phyloP scores from a whole-genome alignment of 1,139 yeast genomes.

The Suhomyces ambrosiae region DNA sequence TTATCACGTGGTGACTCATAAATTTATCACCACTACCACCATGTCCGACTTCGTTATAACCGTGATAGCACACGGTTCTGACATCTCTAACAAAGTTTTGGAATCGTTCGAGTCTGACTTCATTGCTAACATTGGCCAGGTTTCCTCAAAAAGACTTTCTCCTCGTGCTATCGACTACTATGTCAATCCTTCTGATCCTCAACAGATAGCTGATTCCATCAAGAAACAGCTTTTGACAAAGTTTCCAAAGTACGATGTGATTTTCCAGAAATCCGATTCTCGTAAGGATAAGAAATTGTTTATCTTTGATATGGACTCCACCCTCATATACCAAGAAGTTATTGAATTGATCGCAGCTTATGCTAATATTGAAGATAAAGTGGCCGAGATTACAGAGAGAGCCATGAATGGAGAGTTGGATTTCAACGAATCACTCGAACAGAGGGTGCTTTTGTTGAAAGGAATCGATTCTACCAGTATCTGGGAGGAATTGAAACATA shows the following conservation, averaged over 20 bases:
- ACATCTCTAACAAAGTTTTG: conserved; percentile 2
- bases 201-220: conserved; percentile 8
- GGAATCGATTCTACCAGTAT: conserved; percentile 75
- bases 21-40: background rate
- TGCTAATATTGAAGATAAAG: conserved; percentile 76
- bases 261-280: conserved; percentile 31
- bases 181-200: conserved; percentile 14
- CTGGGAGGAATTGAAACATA: conserved; percentile 76
- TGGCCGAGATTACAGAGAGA: conserved; percentile 79
- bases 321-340: conserved; percentile 93
- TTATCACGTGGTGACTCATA: conserved; percentile 2
- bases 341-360: conserved; percentile 91
- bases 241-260: conserved; percentile 29
- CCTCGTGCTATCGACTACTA: conserved; percentile 17
- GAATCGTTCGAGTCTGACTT: conserved; percentile 5
- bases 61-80: conserved; percentile 8
- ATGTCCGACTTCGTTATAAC: conserved; percentile 13
- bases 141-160: conserved; percentile 16
- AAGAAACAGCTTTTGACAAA: conserved; percentile 7
- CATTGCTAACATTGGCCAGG: conserved; percentile 2
- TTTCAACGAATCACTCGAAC: conserved; percentile 76
- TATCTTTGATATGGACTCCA: conserved; percentile 98
- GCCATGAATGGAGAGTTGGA: conserved; percentile 99
- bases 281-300: conserved; percentile 63
- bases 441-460: conserved; percentile 73